Percentiles rank a stretch among this genome's conserved stretches.
These are phyloP conservation scores for Acacia crassicarpa DNA, from an alignment of 306 rosid species.

Conservation along the genomic window DNA sequence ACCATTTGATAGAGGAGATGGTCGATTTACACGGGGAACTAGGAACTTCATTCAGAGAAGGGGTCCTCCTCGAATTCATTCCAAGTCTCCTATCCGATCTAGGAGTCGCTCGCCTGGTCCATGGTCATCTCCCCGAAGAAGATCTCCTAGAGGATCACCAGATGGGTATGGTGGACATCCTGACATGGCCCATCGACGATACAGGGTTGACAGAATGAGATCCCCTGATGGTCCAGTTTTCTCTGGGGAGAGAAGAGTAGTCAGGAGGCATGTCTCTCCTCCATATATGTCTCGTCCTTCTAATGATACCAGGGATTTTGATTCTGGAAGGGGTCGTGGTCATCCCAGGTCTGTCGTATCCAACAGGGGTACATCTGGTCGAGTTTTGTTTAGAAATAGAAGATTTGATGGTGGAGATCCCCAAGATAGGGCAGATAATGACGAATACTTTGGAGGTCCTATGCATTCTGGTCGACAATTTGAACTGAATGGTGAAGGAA, in stretches of 20 bases:
- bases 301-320: constrained; percentile 72
- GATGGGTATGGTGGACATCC: constrained; percentile 76
- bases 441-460: constrained; percentile 66
- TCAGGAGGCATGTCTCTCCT: constrained; percentile 72
- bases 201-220: constrained; percentile 78
- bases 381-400: constrained; percentile 60
- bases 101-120: constrained; percentile 82
- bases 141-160: constrained; percentile 84
- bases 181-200: constrained; percentile 64
- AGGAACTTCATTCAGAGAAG: constrained; percentile 73
- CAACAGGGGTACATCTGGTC: constrained; percentile 64
- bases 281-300: constrained; percentile 54
- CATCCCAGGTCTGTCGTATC: constrained; percentile 65
- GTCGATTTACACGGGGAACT: constrained; percentile 70
- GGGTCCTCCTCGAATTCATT: constrained; percentile 55
- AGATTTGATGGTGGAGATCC: constrained; percentile 74
- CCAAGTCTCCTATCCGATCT: constrained; percentile 83
- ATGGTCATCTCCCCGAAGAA: constrained; percentile 87
- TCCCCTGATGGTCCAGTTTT: constrained; percentile 80
- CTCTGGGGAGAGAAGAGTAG: constrained; percentile 59
- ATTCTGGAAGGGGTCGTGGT: constrained; percentile 71
- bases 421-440: constrained; percentile 58
- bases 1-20: constrained; percentile 60
- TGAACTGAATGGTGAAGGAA: constrained; percentile 49
- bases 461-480: constrained; percentile 61